A percentile compares a stretch with the other conserved stretches of the same genome.
phyloP scores from a whole-genome alignment of 345 rosid species.

The Excoecaria agallocha region DNA sequence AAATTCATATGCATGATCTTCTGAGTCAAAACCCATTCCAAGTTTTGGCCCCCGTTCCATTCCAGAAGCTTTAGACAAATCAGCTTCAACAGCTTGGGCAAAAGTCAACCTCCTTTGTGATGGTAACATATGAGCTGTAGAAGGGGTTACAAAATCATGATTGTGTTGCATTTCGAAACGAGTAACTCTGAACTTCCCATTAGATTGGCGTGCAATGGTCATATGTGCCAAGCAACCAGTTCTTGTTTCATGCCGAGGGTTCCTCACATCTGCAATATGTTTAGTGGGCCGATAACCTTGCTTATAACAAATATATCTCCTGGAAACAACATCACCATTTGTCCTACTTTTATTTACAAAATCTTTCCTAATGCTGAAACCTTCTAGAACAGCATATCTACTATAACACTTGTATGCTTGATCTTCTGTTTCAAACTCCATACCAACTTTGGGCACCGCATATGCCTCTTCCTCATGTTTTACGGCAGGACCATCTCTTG shows the following conservation, averaged over 20 bases:
- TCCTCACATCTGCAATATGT: slow-evolving; percentile 24
- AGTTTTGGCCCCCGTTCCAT: slow-evolving; percentile 33
- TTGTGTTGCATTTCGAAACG: slow-evolving; percentile 35
- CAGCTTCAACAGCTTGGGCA: slow-evolving; percentile 38
- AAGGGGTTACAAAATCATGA: slow-evolving; percentile 33
- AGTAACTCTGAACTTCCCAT: slow-evolving; percentile 36
- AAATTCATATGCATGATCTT: slow-evolving; percentile 39
- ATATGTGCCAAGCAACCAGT: slow-evolving; percentile 44
- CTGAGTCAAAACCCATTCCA: slow-evolving; percentile 40
- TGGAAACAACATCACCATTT: slow-evolving; percentile 32
- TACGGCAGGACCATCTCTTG: not conserved
- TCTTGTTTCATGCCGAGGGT: slow-evolving; percentile 35
- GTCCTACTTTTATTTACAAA: slow-evolving; percentile 36
- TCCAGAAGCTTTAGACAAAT: slow-evolving; percentile 23
- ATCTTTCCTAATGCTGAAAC: slow-evolving; percentile 40
- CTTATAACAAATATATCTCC: slow-evolving; percentile 38
- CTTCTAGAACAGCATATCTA: slow-evolving; percentile 35
- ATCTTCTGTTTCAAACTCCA: slow-evolving; percentile 40
- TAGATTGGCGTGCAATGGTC: slow-evolving; percentile 36
- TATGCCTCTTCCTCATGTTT: slow-evolving; percentile 22
- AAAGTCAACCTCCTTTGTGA: slow-evolving; percentile 36
- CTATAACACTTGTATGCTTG: slow-evolving; percentile 33
- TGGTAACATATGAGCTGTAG: slow-evolving; percentile 31
- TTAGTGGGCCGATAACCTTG: slow-evolving; percentile 34
- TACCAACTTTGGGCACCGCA: slow-evolving; percentile 27